phyloP scores from a whole-genome alignment of 805 yeast species.

The Millerozyma acaciae region DNA sequence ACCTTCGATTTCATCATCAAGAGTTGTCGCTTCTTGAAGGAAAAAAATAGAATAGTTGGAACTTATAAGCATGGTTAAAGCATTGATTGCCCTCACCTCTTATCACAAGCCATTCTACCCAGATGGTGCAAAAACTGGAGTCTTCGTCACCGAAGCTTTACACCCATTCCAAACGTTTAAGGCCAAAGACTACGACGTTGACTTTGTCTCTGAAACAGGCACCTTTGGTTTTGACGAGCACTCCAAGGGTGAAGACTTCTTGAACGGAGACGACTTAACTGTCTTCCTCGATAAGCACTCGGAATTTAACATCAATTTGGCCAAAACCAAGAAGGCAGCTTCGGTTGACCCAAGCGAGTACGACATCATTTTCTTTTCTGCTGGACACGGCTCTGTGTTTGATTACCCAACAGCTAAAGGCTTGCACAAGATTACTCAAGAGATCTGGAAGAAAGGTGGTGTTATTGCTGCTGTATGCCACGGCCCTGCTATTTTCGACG shows the following conservation, averaged over 20 bases:
- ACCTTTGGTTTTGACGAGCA: conserved; percentile 49
- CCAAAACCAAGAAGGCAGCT: conserved; percentile 38
- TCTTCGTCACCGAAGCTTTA: conserved; percentile 49
- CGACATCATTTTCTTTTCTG: conserved; percentile 52
- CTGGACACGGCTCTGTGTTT: conserved; percentile 55
- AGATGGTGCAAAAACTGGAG: conserved; percentile 53
- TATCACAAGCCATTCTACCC: conserved; percentile 42
- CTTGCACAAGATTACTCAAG: conserved; percentile 40
- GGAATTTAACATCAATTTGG: conserved; percentile 33
- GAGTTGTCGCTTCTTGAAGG: no score
- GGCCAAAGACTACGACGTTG: conserved; percentile 39
- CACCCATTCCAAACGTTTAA: conserved; percentile 46
- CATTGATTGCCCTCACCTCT: conserved; percentile 35
- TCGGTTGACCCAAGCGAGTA: conserved; percentile 45
- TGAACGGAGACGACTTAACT: conserved; percentile 36
- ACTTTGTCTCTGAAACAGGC: conserved; percentile 53
- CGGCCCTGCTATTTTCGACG: conserved; percentile 51
- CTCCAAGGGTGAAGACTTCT: conserved; percentile 36
- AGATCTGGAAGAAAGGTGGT: conserved; percentile 46
- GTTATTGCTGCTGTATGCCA: conserved; percentile 59
- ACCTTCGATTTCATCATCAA: no score
- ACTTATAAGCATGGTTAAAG: conserved; percentile 31
- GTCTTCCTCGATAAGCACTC: conserved; percentile 31
- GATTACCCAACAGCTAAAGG: conserved; percentile 49
- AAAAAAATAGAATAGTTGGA: no score